Evolutionary conservation across 2,329 filamentous ascomycete genomes (phyloP).

Genomic region (Fusarium nanum): DNA sequence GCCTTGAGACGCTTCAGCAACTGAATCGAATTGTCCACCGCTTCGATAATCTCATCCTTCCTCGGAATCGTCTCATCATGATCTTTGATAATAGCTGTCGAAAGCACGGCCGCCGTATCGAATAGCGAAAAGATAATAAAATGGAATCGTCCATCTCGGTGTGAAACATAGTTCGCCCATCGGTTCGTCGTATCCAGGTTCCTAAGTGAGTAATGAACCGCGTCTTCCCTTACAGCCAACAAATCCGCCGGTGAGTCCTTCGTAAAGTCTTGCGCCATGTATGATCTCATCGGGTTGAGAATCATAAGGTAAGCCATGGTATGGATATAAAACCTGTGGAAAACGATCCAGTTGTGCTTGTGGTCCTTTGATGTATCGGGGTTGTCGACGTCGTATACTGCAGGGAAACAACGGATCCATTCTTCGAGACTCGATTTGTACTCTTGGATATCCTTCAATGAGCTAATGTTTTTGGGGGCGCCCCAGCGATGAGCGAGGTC

Average conservation of each 20-base stretch:
- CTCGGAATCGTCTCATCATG: constrained; percentile 52
- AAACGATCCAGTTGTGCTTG: constrained; percentile 55
- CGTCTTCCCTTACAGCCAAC: constrained; percentile 52
- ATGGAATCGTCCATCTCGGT: constrained; percentile 61
- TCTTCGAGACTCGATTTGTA: constrained; percentile 51
- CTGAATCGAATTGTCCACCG: constrained; percentile 51
- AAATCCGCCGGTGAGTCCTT: constrained; percentile 48
- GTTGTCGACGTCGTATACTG: constrained; percentile 52
- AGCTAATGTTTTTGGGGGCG: constrained; percentile 44
- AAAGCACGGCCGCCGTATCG: constrained; percentile 62
- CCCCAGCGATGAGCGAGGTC: constrained; percentile 47
- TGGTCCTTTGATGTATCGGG: constrained; percentile 57
- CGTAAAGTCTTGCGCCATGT: constrained; percentile 54
- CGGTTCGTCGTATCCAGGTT: constrained; percentile 54
- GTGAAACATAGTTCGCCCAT: constrained; percentile 58
- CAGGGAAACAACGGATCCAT: constrained; percentile 57
- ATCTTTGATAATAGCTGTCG: constrained; percentile 63
- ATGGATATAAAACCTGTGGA: constrained; percentile 60
- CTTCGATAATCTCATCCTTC: constrained; percentile 53
- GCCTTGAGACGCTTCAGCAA: constrained; percentile 49
- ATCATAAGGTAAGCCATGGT: constrained; percentile 59
- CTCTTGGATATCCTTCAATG: constrained; percentile 46
- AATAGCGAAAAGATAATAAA: constrained; percentile 64
- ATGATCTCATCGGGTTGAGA: constrained; percentile 59
- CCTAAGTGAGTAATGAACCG: constrained; percentile 57